Evolutionary conservation across 257 asterid species (phyloP).

Genomic region (Penstemon barbatus): DNA sequence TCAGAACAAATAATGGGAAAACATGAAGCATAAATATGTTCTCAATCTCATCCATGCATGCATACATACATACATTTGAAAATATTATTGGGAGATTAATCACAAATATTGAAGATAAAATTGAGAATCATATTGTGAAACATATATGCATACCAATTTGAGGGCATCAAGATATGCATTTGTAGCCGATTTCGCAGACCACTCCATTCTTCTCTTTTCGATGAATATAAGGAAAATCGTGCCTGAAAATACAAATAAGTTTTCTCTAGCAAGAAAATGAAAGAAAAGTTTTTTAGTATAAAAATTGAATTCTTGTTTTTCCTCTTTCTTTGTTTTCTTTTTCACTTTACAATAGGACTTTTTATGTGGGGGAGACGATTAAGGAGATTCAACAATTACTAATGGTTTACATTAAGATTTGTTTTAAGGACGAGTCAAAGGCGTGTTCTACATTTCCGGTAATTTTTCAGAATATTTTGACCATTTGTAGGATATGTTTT

Average conservation of each 20-base stretch:
- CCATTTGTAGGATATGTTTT: background rate
- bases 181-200: conserved; percentile 59
- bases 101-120: background rate
- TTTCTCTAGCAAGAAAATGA: background rate
- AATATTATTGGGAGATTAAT: background rate
- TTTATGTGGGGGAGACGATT: conserved; percentile 29
- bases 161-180: conserved; percentile 69
- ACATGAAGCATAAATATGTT: background rate
- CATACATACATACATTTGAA: background rate
- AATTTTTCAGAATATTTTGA: conserved; percentile 1
- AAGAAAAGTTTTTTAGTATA: background rate
- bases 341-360: background rate
- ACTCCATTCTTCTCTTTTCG: conserved; percentile 42
- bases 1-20: background rate
- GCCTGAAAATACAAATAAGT: conserved; percentile 12
- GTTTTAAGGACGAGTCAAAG: conserved; percentile 15
- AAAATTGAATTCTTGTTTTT: background rate
- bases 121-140: background rate
- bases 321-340: background rate
- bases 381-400: conserved; percentile 39
- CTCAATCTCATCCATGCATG: too few relatives aligned
- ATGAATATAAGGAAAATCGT: conserved; percentile 1
- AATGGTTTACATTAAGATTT: conserved; percentile 26
- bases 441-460: conserved; percentile 26
- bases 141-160: conserved; percentile 40